A percentile compares a stretch with the other conserved stretches of the same genome.
Conservation (phyloP, 352 stramenopile genomes). For the Globisporangium uncinulatum region DNA sequence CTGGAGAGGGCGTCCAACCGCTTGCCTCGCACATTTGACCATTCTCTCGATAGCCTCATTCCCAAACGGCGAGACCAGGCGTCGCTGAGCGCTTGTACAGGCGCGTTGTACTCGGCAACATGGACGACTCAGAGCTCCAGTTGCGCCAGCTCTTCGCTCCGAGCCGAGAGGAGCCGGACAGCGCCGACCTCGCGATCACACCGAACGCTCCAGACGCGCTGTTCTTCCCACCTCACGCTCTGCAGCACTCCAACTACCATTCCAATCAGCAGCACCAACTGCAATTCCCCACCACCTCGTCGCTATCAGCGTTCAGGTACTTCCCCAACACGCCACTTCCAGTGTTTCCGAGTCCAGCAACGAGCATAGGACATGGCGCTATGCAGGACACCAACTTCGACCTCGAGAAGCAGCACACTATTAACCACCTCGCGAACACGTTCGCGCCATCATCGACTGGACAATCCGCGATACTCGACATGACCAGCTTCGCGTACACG, state of each 20-base stretch:
- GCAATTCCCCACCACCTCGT: background rate
- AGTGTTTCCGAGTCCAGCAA: background rate
- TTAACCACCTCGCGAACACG: constrained; percentile 3
- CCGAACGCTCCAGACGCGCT: background rate
- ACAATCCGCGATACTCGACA: constrained; percentile 1
- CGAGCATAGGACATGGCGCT: background rate
- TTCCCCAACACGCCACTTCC: background rate
- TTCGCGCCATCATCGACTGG: background rate
- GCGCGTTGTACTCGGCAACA: background rate
- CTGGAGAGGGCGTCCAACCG: too few species aligned
- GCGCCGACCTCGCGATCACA: too few species aligned
- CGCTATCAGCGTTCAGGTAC: background rate
- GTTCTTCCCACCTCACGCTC: background rate
- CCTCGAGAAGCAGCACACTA: constrained; percentile 4
- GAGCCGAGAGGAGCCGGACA: background rate
- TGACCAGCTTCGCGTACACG: background rate
- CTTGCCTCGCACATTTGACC: too few species aligned
- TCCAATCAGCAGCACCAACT: background rate
- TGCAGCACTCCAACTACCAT: background rate
- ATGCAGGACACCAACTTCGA: background rate
- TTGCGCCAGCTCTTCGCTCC: constrained; percentile 9
- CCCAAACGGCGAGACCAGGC: background rate
- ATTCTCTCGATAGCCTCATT: background rate
- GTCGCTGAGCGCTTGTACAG: constrained; percentile 17
- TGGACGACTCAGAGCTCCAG: constrained; percentile 1